A percentile compares a stretch with the other conserved stretches of the same genome.
These are phyloP conservation scores for Sordaria brevicollis DNA, from an alignment of 495 filamentous ascomycete species.

Conservation along the genomic window DNA sequence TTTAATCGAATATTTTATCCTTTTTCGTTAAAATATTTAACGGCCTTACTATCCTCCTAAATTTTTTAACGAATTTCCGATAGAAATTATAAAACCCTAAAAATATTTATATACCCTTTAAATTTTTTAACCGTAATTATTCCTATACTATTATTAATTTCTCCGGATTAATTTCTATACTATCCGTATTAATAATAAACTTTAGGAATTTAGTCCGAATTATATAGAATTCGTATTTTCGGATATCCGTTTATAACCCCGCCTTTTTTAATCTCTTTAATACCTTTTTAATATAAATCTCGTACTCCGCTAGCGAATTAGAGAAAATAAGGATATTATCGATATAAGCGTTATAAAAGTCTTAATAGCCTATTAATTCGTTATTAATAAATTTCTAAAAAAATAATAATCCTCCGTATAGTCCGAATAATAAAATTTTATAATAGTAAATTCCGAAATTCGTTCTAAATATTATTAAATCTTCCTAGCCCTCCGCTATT, in stretches of 20 bases:
- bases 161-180: too few species aligned
- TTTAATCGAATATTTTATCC: neutral
- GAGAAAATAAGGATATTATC: constrained; percentile 4
- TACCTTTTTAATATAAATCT: too few species aligned
- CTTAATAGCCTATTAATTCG: constrained; percentile 10
- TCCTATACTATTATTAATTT: too few species aligned
- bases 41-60: neutral
- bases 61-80: neutral
- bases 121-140: neutral
- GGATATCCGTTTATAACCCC: constrained; percentile 19
- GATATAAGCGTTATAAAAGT: constrained; percentile 7
- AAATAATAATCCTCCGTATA: constrained; percentile 14
- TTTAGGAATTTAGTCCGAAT: neutral
- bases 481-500: constrained; percentile 29
- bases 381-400: constrained; percentile 25
- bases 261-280: constrained; percentile 14
- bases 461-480: constrained; percentile 22
- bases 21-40: constrained; percentile 1
- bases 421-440: constrained; percentile 22
- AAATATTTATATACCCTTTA: constrained; percentile 1
- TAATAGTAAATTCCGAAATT: constrained; percentile 22
- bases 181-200: neutral
- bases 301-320: too few species aligned
- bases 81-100: constrained; percentile 5
- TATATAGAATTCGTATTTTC: constrained; percentile 19